These are phyloP conservation scores for Fusarium dimerum DNA, from an alignment of 2,329 filamentous ascomycete genomes.

Conservation along the genomic window DNA sequence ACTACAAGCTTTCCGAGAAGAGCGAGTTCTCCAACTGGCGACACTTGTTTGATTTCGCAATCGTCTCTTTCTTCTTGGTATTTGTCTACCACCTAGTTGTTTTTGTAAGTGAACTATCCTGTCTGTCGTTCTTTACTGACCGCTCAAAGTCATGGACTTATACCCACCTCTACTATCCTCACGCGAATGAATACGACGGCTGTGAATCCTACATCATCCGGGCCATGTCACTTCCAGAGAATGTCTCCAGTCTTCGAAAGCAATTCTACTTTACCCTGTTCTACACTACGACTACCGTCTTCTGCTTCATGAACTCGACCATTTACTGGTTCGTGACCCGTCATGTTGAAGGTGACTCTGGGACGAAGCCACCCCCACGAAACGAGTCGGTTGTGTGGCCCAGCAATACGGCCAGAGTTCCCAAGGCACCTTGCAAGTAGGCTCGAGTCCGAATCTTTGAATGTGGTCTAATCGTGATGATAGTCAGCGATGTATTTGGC, in stretches of 20 bases:
- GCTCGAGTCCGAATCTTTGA: conserved; percentile 4
- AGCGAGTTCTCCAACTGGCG: conserved; percentile 42
- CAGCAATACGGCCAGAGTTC: conserved; percentile 2
- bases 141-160: conserved; percentile 50
- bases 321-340: conserved; percentile 51
- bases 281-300: conserved; percentile 48
- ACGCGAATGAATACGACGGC: conserved; percentile 38
- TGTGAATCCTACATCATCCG: conserved; percentile 40
- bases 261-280: conserved; percentile 53
- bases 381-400: conserved; percentile 14
- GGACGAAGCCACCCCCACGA: conserved; percentile 2
- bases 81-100: conserved; percentile 47
- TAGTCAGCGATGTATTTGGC: conserved; percentile 51
- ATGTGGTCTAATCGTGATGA: conserved; percentile 15
- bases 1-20: conserved; percentile 47
- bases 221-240: conserved; percentile 47
- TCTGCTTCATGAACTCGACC: conserved; percentile 50
- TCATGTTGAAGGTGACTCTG: conserved; percentile 27
- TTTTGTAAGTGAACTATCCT: conserved; percentile 41
- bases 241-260: conserved; percentile 42
- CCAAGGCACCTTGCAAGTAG: conserved; percentile 27
- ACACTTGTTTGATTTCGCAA: conserved; percentile 52
- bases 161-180: conserved; percentile 52
- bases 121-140: neutral
- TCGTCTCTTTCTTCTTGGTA: conserved; percentile 44